Percentiles rank a stretch among this genome's conserved stretches.
Evolutionary conservation across 306 rosid species (phyloP).

Genomic region (Parietaria judaica): DNA sequence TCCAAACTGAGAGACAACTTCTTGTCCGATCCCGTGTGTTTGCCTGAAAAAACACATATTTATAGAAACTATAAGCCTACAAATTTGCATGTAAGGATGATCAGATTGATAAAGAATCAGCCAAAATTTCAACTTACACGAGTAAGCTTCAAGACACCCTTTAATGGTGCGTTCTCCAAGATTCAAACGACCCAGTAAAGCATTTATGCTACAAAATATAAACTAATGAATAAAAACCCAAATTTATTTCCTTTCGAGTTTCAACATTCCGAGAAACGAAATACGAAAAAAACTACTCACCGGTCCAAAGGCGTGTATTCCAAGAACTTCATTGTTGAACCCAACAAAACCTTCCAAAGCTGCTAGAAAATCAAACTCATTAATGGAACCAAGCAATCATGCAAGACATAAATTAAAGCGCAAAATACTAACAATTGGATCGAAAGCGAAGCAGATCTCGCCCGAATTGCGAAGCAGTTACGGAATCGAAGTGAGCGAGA

Average conservation of each 20-base stretch:
- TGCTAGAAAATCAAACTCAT: constrained; percentile 11
- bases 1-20: constrained; percentile 87
- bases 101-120: not conserved
- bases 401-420: too few species aligned
- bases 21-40: constrained; percentile 89
- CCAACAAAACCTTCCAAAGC: constrained; percentile 2
- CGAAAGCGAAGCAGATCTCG: not conserved
- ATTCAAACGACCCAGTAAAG: constrained; percentile 60
- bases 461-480: not conserved
- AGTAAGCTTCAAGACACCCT: constrained; percentile 89
- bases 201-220: constrained; percentile 42
- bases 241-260: not conserved
- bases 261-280: not conserved
- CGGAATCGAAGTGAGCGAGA: too few species aligned
- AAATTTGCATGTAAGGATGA: not conserved
- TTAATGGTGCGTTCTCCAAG: constrained; percentile 89
- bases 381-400: not conserved
- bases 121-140: constrained; percentile 46
- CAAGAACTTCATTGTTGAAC: constrained; percentile 61
- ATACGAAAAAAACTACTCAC: constrained; percentile 22
- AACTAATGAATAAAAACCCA: not conserved
- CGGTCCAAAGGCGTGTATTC: constrained; percentile 80
- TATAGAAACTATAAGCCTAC: constrained; percentile 10
- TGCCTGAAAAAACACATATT: constrained; percentile 42
- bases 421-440: too few species aligned